These are phyloP conservation scores for Triglochin maritima DNA, from an alignment of 106 monocot genomes.

Conservation along the genomic window DNA sequence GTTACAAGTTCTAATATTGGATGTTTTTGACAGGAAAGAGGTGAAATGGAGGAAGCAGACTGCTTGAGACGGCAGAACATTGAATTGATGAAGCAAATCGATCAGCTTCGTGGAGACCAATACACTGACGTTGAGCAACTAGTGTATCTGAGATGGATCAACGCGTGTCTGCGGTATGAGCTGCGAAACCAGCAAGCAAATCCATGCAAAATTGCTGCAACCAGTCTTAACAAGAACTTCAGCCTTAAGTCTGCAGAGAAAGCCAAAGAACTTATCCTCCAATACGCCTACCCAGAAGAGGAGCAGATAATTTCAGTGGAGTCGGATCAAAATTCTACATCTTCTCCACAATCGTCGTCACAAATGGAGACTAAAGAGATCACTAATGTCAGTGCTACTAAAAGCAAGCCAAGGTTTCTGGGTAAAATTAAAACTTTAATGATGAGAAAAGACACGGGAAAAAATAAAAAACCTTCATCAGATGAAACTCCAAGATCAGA, in stretches of 20 bases:
- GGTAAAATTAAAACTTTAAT: conserved; percentile 1
- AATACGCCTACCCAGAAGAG: conserved; percentile 4
- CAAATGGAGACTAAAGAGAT: background rate
- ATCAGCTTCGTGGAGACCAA: conserved; percentile 12
- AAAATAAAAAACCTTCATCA: background rate
- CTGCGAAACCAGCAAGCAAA: conserved; percentile 16
- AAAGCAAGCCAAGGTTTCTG: conserved; percentile 2
- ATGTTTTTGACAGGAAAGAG: conserved; percentile 5
- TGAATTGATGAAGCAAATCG: conserved; percentile 13
- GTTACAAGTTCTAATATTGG: background rate
- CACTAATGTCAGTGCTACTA: background rate
- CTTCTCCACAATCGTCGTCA: conserved; percentile 2
- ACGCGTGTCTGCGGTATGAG: conserved; percentile 20
- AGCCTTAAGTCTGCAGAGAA: conserved; percentile 10
- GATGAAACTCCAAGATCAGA: background rate
- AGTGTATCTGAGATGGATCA: conserved; percentile 21
- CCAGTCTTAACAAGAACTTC: conserved; percentile 4
- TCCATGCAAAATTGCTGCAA: conserved; percentile 5
- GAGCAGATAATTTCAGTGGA: background rate
- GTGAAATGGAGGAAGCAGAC: conserved; percentile 6
- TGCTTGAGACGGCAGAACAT: conserved; percentile 5
- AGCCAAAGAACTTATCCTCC: conserved; percentile 12
- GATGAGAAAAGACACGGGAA: background rate
- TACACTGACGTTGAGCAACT: conserved; percentile 13
- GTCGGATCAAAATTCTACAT: background rate